phyloP scores from a whole-genome alignment of 129 eudicot species.

The Arctium lappa region DNA sequence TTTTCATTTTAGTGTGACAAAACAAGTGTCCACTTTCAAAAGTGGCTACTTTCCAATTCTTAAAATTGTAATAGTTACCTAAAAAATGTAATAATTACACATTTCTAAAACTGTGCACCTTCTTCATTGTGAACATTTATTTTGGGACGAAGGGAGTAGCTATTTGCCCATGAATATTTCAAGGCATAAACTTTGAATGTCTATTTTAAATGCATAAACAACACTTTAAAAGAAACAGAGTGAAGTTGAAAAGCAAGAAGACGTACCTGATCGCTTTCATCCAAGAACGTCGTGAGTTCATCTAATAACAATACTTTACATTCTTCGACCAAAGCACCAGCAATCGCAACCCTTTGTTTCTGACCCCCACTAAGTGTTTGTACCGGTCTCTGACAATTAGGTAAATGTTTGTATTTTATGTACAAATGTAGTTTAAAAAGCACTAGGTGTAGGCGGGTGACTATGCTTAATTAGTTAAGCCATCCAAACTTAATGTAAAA shows the following conservation, averaged over 20 bases:
- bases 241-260: neutral
- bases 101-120: neutral
- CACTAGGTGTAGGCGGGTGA: neutral
- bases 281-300: constrained; percentile 95
- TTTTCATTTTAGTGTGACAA: too few species aligned
- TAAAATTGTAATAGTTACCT: too few species aligned
- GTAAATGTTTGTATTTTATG: neutral
- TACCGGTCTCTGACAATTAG: constrained; percentile 56
- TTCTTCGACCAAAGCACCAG: constrained; percentile 85
- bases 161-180: too few species aligned
- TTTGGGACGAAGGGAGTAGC: neutral
- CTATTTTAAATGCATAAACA: too few species aligned
- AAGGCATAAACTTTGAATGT: neutral
- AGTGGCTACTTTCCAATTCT: neutral
- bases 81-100: neutral
- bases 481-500: too few species aligned
- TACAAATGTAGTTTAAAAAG: neutral
- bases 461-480: neutral
- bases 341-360: constrained; percentile 95
- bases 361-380: constrained; percentile 98
- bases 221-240: neutral
- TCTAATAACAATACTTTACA: constrained; percentile 83
- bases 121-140: neutral
- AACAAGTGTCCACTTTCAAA: too few species aligned
- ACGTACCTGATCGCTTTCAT: constrained; percentile 81